These are phyloP conservation scores for Talaromyces trachyspermus DNA, from an alignment of 495 filamentous ascomycete genomes.

Conservation along the genomic window DNA sequence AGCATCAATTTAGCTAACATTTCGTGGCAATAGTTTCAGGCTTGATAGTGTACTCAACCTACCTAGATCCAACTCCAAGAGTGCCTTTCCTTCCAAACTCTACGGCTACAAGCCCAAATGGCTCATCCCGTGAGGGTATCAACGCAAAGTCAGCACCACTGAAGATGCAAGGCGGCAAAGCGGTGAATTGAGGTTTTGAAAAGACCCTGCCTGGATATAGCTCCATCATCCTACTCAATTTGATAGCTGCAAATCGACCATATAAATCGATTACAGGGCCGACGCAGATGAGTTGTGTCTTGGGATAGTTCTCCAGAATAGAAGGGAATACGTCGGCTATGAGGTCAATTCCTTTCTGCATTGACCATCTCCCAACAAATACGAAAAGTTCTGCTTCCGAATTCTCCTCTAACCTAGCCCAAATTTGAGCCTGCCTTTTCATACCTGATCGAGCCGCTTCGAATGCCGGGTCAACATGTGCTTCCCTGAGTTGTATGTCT, in stretches of 20 bases:
- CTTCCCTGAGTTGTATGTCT: conserved; percentile 30
- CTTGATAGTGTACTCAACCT: not conserved
- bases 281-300: conserved; percentile 56
- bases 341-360: conserved; percentile 64
- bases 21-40: no score
- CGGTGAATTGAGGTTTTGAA: conserved; percentile 64
- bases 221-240: conserved; percentile 57
- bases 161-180: conserved; percentile 61
- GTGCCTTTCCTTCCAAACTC: conserved; percentile 69
- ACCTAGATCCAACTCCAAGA: conserved; percentile 54
- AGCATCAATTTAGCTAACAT: not conserved
- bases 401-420: conserved; percentile 54
- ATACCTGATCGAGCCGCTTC: conserved; percentile 42
- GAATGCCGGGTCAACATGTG: conserved; percentile 39
- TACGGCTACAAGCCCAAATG: conserved; percentile 65
- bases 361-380: conserved; percentile 65
- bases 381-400: conserved; percentile 59
- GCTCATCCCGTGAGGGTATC: conserved; percentile 65
- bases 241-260: conserved; percentile 60
- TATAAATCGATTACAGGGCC: conserved; percentile 65
- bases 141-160: conserved; percentile 67
- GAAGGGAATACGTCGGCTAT: conserved; percentile 63
- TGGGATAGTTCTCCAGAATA: conserved; percentile 51
- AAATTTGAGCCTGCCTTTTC: conserved; percentile 56
- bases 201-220: conserved; percentile 58